Base-by-base conservation (phyloP, 2,329 filamentous ascomycete genomes). In the Colletotrichum tofieldiae region DNA sequence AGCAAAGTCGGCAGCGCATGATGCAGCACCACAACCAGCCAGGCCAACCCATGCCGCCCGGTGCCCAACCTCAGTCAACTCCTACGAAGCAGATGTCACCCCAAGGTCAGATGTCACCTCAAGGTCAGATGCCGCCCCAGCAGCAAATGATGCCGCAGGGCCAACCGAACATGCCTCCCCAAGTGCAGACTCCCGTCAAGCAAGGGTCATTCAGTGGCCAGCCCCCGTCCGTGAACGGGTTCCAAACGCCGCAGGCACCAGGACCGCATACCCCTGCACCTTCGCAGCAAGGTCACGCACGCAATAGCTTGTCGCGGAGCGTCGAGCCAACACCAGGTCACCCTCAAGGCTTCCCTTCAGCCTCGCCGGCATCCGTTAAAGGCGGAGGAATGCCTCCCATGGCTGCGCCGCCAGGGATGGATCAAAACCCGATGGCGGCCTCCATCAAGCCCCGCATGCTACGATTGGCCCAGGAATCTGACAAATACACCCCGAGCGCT, bases 401-500 rank as follows among this genome's bases (percentile, higher is more conserved):
- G n/a, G 82, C 81, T 0, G 83, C 82, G 47, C 71, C 71, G 39
- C 68, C 71, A 8, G 67, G 47, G 2, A 49, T 71, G 35, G 71
- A 73, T 2, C 71, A 56, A n/a, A 73, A 71, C 18, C 71, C 49
- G 3, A 69, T 72, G 69, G 69, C 69, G 29, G 69, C 69, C 14
- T 72, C 69, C 0, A 69, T 72, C 29, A 81, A 82, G 65, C 80
- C 78, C 5, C 76, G 78, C 7, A 78, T 82, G 75, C 78, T 80
- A n/a, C 83, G 83, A 0, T 81, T 85, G 37, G 79, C 81, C 0
- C 81, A 81, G 1, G 84, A 88, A 65, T 83, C 87, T 0, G 86
- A 89, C 16, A 85, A 88, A 59, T 90, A 91, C 73, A 83, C 84
- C 43, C 89, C 90, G 0, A 89, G 86, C 76, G 85, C 86, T 12